Evolutionary conservation across 148 eudicot genomes (phyloP).

Genomic region (Arbutus unedo): DNA sequence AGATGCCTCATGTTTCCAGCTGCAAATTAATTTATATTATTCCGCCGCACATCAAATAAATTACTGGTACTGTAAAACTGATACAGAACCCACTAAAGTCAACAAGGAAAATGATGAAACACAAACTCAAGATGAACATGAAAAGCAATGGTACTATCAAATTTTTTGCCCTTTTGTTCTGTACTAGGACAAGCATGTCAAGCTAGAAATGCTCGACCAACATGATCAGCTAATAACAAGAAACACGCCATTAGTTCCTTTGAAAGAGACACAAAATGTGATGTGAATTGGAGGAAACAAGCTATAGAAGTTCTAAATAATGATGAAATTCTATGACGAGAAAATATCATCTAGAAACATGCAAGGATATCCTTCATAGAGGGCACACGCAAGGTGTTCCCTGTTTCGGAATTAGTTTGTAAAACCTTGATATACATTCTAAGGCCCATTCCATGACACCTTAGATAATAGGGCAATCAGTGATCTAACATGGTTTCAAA

Average conservation of each 20-base stretch:
- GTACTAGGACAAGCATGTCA: background rate
- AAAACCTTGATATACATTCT: background rate
- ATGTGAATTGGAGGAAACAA: background rate
- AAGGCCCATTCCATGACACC: background rate
- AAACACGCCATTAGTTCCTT: background rate
- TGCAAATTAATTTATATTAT: conserved; percentile 28
- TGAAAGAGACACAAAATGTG: background rate
- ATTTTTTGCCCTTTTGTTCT: background rate
- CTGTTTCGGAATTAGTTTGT: background rate
- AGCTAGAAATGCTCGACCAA: background rate
- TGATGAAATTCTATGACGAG: too few species aligned
- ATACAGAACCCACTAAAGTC: background rate
- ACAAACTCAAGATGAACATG: background rate
- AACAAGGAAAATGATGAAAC: background rate
- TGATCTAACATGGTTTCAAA: background rate
- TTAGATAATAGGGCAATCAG: background rate
- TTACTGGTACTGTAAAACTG: conserved; percentile 35
- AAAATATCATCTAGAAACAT: background rate
- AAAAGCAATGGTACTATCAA: conserved; percentile 20
- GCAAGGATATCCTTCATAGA: background rate
- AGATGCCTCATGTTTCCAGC: conserved; percentile 90
- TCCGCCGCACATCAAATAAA: background rate
- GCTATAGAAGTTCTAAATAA: background rate
- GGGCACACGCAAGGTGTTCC: background rate
- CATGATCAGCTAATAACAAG: background rate